Conservation (phyloP, 768 basidiomycete species). For the Russula abietina region DNA sequence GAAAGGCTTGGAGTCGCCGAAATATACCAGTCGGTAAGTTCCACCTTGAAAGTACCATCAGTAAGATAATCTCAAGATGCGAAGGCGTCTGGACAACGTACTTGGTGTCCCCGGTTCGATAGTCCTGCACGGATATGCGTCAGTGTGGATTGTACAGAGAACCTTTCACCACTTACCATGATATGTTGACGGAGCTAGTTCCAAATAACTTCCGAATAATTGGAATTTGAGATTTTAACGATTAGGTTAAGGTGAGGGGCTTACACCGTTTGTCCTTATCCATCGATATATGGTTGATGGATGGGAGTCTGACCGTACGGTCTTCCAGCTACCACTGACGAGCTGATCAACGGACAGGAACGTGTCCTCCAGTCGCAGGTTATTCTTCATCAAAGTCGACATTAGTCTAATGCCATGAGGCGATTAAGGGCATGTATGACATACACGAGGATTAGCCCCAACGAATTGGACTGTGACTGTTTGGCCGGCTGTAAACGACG, state of each 20-base stretch:
- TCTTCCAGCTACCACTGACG: slow-evolving; percentile 51
- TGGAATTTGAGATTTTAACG: not conserved
- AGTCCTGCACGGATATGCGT: slow-evolving; percentile 39
- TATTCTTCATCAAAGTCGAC: slow-evolving; percentile 47
- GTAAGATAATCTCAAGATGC: slow-evolving; percentile 1
- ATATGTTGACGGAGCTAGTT: slow-evolving; percentile 60
- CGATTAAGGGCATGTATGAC: slow-evolving; percentile 20
- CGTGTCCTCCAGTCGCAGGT: slow-evolving; percentile 65
- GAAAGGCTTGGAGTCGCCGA: too few species aligned
- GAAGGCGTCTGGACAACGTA: slow-evolving; percentile 30
- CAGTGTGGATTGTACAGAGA: too few species aligned
- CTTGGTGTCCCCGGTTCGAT: slow-evolving; percentile 57
- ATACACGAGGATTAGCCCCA: slow-evolving; percentile 71
- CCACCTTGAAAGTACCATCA: slow-evolving; percentile 43
- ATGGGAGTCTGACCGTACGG: slow-evolving; percentile 68
- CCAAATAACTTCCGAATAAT: slow-evolving; percentile 41
- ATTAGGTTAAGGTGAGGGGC: slow-evolving; percentile 26
- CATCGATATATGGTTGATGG: slow-evolving; percentile 68
- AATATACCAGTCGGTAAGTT: slow-evolving; percentile 64
- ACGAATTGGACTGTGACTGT: slow-evolving; percentile 60
- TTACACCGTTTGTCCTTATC: slow-evolving; percentile 50
- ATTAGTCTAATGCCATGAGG: not conserved
- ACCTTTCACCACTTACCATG: slow-evolving; percentile 27
- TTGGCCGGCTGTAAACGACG: slow-evolving; percentile 50
- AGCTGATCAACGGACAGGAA: slow-evolving; percentile 62